Evolutionary conservation across 352 stramenopile species (phyloP).

Genomic region (Phytophthora capsici): DNA sequence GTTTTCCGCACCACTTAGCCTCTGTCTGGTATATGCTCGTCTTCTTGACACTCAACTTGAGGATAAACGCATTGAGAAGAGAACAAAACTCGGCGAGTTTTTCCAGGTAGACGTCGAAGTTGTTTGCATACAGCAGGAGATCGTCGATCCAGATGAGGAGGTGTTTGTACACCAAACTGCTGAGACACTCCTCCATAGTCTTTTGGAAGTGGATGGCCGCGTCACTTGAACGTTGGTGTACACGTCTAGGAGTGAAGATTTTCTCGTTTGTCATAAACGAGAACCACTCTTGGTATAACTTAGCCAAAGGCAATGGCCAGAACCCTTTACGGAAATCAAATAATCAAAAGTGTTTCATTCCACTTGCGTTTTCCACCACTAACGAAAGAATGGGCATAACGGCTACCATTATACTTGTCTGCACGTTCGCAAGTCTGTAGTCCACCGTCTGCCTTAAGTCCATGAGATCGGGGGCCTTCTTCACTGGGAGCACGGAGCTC

Average conservation of each 20-base stretch:
- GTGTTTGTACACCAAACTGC: constrained; percentile 7
- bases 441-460: constrained; percentile 3
- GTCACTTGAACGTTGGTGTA: constrained; percentile 19
- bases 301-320: constrained; percentile 1
- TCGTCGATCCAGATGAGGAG: constrained; percentile 14
- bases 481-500: constrained; percentile 12
- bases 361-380: not conserved
- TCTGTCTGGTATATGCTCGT: not conserved
- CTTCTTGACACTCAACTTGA: not conserved
- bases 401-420: constrained; percentile 10
- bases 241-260: constrained; percentile 24
- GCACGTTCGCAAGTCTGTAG: not conserved
- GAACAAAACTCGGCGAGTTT: constrained; percentile 26
- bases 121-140: constrained; percentile 30
- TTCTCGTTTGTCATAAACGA: constrained; percentile 34
- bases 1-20: not conserved
- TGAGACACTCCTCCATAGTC: constrained; percentile 15
- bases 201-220: constrained; percentile 12
- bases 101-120: constrained; percentile 26
- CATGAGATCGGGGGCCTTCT: constrained; percentile 2
- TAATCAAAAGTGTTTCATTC: constrained; percentile 8
- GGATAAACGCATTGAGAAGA: constrained; percentile 21
- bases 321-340: constrained; percentile 19
- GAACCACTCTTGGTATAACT: constrained; percentile 8
- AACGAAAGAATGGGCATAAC: constrained; percentile 19